A percentile compares a stretch with the other conserved stretches of the same genome.
These are phyloP conservation scores for Linnemannia hyalina DNA, from an alignment of 192 early-diverging fungal species.

Conservation along the genomic window DNA sequence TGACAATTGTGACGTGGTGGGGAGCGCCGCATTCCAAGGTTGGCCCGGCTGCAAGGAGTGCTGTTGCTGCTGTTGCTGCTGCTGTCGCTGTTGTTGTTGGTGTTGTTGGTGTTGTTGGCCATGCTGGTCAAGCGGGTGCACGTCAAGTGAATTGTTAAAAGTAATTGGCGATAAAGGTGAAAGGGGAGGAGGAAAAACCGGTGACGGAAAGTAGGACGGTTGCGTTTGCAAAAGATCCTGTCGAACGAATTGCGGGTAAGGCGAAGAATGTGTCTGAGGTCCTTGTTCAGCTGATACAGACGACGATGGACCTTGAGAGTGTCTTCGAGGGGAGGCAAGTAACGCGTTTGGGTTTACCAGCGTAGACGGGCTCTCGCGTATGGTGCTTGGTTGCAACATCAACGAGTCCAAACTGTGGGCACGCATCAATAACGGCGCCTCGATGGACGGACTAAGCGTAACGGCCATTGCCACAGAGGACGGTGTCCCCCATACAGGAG, in stretches of 20 bases:
- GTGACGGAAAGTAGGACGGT: background rate
- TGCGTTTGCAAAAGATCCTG: background rate
- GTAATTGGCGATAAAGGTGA: background rate
- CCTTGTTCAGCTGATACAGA: background rate
- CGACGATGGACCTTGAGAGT: slow-evolving; percentile 9
- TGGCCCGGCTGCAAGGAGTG: background rate
- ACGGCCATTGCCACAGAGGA: background rate
- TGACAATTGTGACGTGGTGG: background rate
- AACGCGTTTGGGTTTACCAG: background rate
- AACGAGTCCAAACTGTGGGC: slow-evolving; percentile 31
- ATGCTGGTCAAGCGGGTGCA: slow-evolving; percentile 3
- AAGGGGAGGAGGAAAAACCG: background rate
- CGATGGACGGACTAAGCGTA: background rate
- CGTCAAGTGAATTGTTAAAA: background rate
- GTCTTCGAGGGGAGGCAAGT: background rate
- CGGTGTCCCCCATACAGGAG: background rate
- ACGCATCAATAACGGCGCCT: slow-evolving; percentile 19
- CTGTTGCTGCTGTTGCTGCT: slow-evolving; percentile 7
- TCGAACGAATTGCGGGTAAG: background rate
- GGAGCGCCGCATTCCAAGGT: background rate
- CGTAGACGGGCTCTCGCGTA: background rate
- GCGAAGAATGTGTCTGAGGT: background rate
- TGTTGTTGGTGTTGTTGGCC: background rate
- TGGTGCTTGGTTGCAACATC: background rate
- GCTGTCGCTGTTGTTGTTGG: background rate